Conservation (phyloP, 768 basidiomycete species). For the Leucocoprinus leucothites region DNA sequence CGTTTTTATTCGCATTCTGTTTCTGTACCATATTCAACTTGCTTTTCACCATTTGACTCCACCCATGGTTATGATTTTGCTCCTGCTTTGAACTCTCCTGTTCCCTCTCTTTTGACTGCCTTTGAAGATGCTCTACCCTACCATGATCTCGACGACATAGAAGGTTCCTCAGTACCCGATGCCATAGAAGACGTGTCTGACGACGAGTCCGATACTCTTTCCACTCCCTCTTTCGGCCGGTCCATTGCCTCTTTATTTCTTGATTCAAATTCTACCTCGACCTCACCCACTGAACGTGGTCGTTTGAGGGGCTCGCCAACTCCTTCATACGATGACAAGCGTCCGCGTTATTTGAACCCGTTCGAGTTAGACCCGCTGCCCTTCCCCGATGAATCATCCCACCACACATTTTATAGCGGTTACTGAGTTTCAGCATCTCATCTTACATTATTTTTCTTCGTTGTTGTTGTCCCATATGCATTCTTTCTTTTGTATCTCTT, state of each 20-base stretch:
- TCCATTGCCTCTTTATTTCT: constrained; percentile 55
- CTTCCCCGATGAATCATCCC: constrained; percentile 44
- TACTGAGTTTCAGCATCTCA: constrained; percentile 36
- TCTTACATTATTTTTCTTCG: constrained; percentile 26
- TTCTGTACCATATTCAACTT: constrained; percentile 42
- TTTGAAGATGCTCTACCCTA: constrained; percentile 64
- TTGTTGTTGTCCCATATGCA: constrained; percentile 17
- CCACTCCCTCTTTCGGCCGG: constrained; percentile 57
- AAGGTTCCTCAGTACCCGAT: constrained; percentile 71
- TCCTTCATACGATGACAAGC: constrained; percentile 60
- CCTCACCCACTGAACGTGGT: constrained; percentile 45
- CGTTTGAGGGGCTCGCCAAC: constrained; percentile 43
- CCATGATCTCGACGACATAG: constrained; percentile 58
- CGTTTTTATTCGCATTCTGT: constrained; percentile 42
- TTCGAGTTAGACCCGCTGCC: constrained; percentile 74
- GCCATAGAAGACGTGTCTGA: constrained; percentile 84
- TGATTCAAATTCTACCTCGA: constrained; percentile 49
- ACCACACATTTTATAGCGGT: constrained; percentile 46
- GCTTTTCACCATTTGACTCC: constrained; percentile 12
- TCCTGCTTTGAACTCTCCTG: constrained; percentile 42
- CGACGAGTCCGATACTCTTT: constrained; percentile 74
- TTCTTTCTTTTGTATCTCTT: constrained; percentile 18
- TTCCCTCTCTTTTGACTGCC: constrained; percentile 39
- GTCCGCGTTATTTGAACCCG: constrained; percentile 59
- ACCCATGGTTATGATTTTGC: constrained; percentile 46